Evolutionary conservation across 2,329 filamentous ascomycete genomes (phyloP).

Genomic region (Arachnopeziza araneosa): DNA sequence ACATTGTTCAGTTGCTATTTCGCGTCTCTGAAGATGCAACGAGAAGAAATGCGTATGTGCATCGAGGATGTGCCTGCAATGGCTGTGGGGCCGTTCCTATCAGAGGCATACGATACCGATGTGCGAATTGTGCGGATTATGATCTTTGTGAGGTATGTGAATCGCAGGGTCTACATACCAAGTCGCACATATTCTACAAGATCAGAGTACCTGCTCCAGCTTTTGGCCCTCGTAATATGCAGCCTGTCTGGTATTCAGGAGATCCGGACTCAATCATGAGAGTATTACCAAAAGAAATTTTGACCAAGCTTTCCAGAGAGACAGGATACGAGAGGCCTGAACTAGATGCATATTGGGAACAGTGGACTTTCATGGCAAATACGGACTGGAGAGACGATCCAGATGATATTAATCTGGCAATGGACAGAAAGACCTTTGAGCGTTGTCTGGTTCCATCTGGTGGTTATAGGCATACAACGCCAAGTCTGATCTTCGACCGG

Average conservation of each 20-base stretch:
- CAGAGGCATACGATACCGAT: conserved; percentile 86
- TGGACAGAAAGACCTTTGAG: conserved; percentile 91
- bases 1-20: conserved; percentile 80
- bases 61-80: conserved; percentile 89
- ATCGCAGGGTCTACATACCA: conserved; percentile 64
- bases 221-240: conserved; percentile 72
- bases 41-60: conserved; percentile 79
- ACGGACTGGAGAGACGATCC: conserved; percentile 79
- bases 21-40: conserved; percentile 93
- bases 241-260: conserved; percentile 82
- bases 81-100: conserved; percentile 84
- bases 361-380: conserved; percentile 91
- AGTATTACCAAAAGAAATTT: conserved; percentile 60
- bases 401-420: conserved; percentile 70
- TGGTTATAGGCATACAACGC: conserved; percentile 67
- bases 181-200: conserved; percentile 96
- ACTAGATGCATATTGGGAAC: conserved; percentile 91
- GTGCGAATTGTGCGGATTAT: conserved; percentile 92
- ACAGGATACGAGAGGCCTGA: conserved; percentile 81
- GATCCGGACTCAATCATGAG: conserved; percentile 68
- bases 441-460: conserved; percentile 83
- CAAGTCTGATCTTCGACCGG: conserved; percentile 89
- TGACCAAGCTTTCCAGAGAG: conserved; percentile 62
- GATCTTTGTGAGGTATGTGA: conserved; percentile 95
- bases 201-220: conserved; percentile 84